Evolutionary conservation across 495 filamentous ascomycete species (phyloP), one percentile per base, ranked within the genome.

Genomic region (Xylaria telfairii): DNA sequence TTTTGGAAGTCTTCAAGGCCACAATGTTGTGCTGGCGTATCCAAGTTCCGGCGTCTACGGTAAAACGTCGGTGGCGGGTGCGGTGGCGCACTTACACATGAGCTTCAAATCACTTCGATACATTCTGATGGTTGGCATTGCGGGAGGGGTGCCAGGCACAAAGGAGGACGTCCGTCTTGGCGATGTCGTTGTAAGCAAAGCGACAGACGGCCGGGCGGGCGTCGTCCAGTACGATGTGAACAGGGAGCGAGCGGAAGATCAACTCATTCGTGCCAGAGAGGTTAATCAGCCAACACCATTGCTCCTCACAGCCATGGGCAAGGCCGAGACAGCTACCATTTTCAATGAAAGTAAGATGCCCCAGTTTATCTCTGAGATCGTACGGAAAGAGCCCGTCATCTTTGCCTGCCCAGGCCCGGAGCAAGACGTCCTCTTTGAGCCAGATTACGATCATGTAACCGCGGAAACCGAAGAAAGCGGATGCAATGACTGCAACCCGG

Each of bases 391-490:
- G 8, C 59, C n/a, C 7, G 10, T 62, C 59, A 41, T 9, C 59
- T 62, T 62, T 62, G 32, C n/a, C 9, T 12, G 42, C 6, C 59
- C 59, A 24, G 59, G 59, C n/a, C 59, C 60, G 4, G 39, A 63
- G 60, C 60, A 44, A 30, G 60, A 63, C 60, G 17, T 63, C 60
- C 39, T 63, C 21, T 63, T 63, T 24, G 39, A 63, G 17, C 6
- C 39, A 10, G 4, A 30, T 13, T 63, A 46, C 34, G 59, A 62
- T 5, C 34, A 62, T 9, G 4, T 21, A 37, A 61, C 57, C 37
- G 6, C 7, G 0, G 6, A 62, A 1, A 6, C 37, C 10, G 19
- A 24, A 42, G 34, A 62, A 1, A 9, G 15, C 37, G 37, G 37
- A 28, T 65, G 62, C 42, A 15, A n/a, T 26, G 7, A 66, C 8